These are phyloP conservation scores for Phialemonium atrogriseum DNA, from an alignment of 2,329 filamentous ascomycete genomes.

Conservation along the genomic window DNA sequence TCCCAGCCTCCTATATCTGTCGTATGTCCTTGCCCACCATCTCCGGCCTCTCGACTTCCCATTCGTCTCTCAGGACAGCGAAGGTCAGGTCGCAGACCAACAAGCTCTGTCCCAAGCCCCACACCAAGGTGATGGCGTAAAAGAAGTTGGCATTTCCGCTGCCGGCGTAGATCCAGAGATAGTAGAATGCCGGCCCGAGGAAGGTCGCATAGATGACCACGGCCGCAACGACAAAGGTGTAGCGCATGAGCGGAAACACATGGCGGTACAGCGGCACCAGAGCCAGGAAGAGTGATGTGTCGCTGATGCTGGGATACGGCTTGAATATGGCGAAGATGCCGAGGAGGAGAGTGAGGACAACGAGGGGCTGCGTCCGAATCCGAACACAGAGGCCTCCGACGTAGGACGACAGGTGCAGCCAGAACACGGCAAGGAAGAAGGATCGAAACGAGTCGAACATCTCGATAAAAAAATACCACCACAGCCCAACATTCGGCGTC, in stretches of 20 bases:
- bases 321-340: constrained; percentile 95
- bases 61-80: constrained; percentile 83
- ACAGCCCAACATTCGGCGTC: constrained; percentile 89
- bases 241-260: constrained; percentile 86
- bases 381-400: constrained; percentile 79
- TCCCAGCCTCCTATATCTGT: constrained; percentile 46
- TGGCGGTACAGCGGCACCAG: constrained; percentile 83
- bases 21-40: constrained; percentile 81
- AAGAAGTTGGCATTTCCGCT: constrained; percentile 99
- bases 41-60: constrained; percentile 86
- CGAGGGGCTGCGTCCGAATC: constrained; percentile 76
- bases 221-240: constrained; percentile 78
- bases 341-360: constrained; percentile 73
- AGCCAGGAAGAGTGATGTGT: constrained; percentile 78
- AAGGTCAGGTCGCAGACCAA: constrained; percentile 83
- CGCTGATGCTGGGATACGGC: constrained; percentile 88
- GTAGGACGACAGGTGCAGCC: constrained; percentile 88
- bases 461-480: constrained; percentile 99
- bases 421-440: constrained; percentile 97
- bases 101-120: constrained; percentile 84
- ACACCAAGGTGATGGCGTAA: constrained; percentile 97
- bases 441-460: constrained; percentile 98
- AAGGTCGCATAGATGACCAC: constrained; percentile 81
- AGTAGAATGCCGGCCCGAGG: constrained; percentile 89
- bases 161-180: constrained; percentile 96